Base-by-base conservation (phyloP, 2,329 filamentous ascomycete species). In the Podosphaera leucotricha region DNA sequence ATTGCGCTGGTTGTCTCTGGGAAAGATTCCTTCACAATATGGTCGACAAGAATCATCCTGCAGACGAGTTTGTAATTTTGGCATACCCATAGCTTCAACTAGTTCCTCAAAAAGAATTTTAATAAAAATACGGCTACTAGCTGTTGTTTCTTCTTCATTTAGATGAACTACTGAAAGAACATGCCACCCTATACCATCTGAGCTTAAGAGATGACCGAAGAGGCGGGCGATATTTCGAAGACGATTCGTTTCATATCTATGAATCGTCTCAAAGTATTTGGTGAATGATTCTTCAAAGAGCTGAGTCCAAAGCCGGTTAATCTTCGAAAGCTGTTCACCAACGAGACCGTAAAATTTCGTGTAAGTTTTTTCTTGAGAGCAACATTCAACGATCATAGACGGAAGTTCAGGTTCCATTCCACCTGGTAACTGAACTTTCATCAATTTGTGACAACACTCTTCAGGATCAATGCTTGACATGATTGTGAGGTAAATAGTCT, bases 81-180 rank as follows among this genome's bases (percentile, higher is more conserved):
- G 68, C 68, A 94, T 76, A 46, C 90, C 87, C 47, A 93, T 70
- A 48, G 83, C 80, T 61, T 94, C 84, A 3, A 77, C 72, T 20
- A 95, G 72, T 55, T 94, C 85, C 60, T 95, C 85, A 58, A 98
- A 92, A 11, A 98, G 64, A 46, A 95, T 95, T 66, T 94, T 95
- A 67, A 98, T 81, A 58, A 95, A 98, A 60, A 98, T 95, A 66
- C 90, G 83, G 53, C 83, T 92, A 49, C 84, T 90, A 1, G 85
- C 87, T 0, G 87, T 98, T 0, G 90, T 98, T 56, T 98, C 90
- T 46, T 95, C 87, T 60, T 98, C 86, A 57, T 90, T 98, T 43
- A 98, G 65, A 58, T 86, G 86, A 48, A 98, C 75, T 44, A 78
- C 71, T 0, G 78, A 81, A 40, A 98, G 62, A 19, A 83, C 79